Evolutionary conservation across 805 yeast species (phyloP).

Genomic region (Pichia kluyveri): DNA sequence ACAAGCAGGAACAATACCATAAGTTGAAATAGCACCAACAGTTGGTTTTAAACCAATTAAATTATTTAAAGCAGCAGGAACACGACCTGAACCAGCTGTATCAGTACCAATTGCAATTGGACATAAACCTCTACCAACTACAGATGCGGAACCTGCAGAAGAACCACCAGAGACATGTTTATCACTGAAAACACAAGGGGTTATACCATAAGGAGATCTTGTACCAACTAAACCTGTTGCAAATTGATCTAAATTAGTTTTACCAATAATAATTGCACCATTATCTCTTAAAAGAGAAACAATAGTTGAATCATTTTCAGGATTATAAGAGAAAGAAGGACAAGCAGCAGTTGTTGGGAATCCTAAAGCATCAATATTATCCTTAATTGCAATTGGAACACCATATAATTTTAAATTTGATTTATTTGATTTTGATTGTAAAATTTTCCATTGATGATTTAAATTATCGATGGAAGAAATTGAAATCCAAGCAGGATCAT

Average conservation of each 20-base stretch:
- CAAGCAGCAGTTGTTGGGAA: conserved; percentile 92
- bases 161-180: conserved; percentile 92
- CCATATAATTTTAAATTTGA: conserved; percentile 66
- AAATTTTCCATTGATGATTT: conserved; percentile 65
- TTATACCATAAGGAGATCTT: conserved; percentile 89
- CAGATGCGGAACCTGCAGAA: conserved; percentile 91
- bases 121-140: conserved; percentile 82
- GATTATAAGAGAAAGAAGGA: conserved; percentile 67
- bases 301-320: conserved; percentile 65
- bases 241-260: conserved; percentile 93
- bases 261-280: conserved; percentile 91
- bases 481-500: conserved; percentile 91
- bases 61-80: conserved; percentile 92
- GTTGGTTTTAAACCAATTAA: conserved; percentile 90
- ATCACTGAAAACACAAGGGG: conserved; percentile 68
- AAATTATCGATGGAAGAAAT: conserved; percentile 56
- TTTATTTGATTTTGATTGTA: conserved; percentile 55
- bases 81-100: conserved; percentile 97
- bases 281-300: conserved; percentile 68
- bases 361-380: conserved; percentile 82
- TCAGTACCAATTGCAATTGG: conserved; percentile 91
- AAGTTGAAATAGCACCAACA: conserved; percentile 74
- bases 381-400: conserved; percentile 92
- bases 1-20: conserved; percentile 97
- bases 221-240: conserved; percentile 97